Percentiles rank a stretch among this genome's conserved stretches.
Evolutionary conservation across 305 asterid species (phyloP).

Genomic region (Solanum hybrid): DNA sequence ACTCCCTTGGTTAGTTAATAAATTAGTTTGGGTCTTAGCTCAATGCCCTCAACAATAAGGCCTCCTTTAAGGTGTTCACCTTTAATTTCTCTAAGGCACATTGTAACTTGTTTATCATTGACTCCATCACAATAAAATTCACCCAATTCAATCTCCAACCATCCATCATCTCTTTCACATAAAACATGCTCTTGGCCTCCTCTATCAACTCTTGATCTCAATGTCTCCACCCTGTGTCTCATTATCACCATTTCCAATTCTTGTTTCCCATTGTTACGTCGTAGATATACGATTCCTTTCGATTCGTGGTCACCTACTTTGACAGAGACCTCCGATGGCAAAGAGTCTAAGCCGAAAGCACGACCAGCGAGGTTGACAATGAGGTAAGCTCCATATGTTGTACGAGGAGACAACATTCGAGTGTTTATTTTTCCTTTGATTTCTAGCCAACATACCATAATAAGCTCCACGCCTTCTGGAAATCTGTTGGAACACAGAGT

Average conservation of each 20-base stretch:
- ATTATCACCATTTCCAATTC: neutral
- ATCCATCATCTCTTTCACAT: conserved; percentile 41
- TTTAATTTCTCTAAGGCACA: conserved; percentile 42
- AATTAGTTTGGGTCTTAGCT: conserved; percentile 44
- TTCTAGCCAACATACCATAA: conserved; percentile 61
- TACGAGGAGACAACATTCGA: conserved; percentile 37
- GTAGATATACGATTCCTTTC: conserved; percentile 12
- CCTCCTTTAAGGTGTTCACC: conserved; percentile 67
- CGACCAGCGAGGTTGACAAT: conserved; percentile 37
- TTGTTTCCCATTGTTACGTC: neutral
- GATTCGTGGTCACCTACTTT: conserved; percentile 25
- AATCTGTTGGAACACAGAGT: conserved; percentile 23
- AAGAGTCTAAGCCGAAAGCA: conserved; percentile 45
- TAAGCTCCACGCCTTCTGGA: conserved; percentile 41
- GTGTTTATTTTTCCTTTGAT: conserved; percentile 34
- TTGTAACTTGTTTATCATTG: conserved; percentile 31
- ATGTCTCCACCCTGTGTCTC: neutral
- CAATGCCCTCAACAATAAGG: conserved; percentile 60
- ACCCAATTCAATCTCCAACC: conserved; percentile 68
- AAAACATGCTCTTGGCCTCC: conserved; percentile 8
- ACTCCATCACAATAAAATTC: conserved; percentile 42
- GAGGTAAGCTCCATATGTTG: conserved; percentile 50
- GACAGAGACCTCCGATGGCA: conserved; percentile 36
- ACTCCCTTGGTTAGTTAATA: neutral
- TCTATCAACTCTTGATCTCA: neutral